phyloP scores from a whole-genome alignment of 2,329 filamentous ascomycete species.

The Purpureocillium takamizusanense region DNA sequence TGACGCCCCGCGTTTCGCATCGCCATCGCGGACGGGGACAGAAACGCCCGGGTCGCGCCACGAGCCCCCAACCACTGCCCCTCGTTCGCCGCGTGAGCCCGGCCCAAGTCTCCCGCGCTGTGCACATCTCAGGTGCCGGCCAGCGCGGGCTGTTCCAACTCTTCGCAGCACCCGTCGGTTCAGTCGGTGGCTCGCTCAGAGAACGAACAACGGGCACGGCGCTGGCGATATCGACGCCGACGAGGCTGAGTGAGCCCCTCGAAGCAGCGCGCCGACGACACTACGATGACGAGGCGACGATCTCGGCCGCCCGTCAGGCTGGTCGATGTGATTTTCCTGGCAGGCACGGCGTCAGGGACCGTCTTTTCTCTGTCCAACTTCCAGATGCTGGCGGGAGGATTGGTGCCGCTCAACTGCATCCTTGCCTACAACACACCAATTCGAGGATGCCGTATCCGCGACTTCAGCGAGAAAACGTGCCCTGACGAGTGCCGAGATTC shows the following conservation, averaged over 20 bases:
- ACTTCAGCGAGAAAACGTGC: slow-evolving; percentile 28
- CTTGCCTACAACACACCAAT: slow-evolving; percentile 33
- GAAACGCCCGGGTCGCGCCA: too few relatives aligned
- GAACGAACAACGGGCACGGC: too few relatives aligned
- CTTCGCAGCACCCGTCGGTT: too few relatives aligned
- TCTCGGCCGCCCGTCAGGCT: slow-evolving; percentile 4
- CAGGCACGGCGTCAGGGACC: slow-evolving; percentile 13
- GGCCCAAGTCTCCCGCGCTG: too few relatives aligned
- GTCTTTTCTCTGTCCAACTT: slow-evolving; percentile 28
- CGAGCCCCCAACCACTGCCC: too few relatives aligned
- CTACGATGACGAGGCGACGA: slow-evolving; percentile 2
- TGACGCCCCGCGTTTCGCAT: background rate
- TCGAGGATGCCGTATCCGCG: slow-evolving; percentile 22
- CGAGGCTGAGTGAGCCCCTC: too few relatives aligned
- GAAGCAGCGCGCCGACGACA: too few relatives aligned
- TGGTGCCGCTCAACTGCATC: slow-evolving; percentile 26
- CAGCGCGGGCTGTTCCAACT: too few relatives aligned
- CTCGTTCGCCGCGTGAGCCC: too few relatives aligned
- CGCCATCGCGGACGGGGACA: background rate
- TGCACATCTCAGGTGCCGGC: too few relatives aligned
- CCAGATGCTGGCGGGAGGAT: slow-evolving; percentile 26
- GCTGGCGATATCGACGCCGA: too few relatives aligned
- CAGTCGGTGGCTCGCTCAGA: too few relatives aligned
- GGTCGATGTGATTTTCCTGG: slow-evolving; percentile 12
- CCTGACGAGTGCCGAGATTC: slow-evolving; percentile 25